These are phyloP conservation scores for Capsicum chinense DNA, from an alignment of 257 asterid species.

Conservation along the genomic window DNA sequence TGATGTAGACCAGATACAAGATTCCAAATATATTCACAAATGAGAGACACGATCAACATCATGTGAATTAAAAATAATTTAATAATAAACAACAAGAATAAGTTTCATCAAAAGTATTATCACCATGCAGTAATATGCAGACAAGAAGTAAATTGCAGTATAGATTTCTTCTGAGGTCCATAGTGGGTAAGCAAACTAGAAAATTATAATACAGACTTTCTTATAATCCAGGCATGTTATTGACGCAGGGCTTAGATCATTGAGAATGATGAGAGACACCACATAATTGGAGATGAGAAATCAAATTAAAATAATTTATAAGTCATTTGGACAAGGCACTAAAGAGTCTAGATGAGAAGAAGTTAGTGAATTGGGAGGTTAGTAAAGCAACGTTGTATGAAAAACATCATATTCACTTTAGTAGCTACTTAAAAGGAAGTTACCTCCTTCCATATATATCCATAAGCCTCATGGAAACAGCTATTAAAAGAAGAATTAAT, in stretches of 20 bases:
- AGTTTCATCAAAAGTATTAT: no score
- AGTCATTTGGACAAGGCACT: slow-evolving; percentile 6
- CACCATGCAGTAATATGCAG: no score
- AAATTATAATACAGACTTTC: no score
- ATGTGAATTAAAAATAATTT: no score
- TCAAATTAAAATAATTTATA: slow-evolving; percentile 4
- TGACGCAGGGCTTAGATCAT: not conserved
- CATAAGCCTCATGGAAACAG: slow-evolving; percentile 72
- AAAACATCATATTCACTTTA: not conserved
- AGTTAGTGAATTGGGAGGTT: slow-evolving; percentile 20
- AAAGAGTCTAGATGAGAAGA: not conserved
- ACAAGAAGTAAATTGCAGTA: no score
- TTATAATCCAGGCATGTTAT: not conserved
- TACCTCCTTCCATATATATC: slow-evolving; percentile 77
- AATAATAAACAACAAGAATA: no score
- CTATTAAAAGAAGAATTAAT: slow-evolving; percentile 66
- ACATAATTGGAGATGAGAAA: slow-evolving; percentile 21
- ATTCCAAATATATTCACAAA: no score
- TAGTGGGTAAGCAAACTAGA: no score
- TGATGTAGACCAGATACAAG: no score
- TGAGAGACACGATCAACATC: no score
- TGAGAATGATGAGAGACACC: not conserved
- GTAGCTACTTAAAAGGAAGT: slow-evolving; percentile 19
- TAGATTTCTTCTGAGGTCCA: no score
- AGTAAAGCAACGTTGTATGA: not conserved